Percentiles rank a stretch among this genome's conserved stretches.
Conservation (phyloP, 2,329 filamentous ascomycete genomes). For the Fusarium buxicola region DNA sequence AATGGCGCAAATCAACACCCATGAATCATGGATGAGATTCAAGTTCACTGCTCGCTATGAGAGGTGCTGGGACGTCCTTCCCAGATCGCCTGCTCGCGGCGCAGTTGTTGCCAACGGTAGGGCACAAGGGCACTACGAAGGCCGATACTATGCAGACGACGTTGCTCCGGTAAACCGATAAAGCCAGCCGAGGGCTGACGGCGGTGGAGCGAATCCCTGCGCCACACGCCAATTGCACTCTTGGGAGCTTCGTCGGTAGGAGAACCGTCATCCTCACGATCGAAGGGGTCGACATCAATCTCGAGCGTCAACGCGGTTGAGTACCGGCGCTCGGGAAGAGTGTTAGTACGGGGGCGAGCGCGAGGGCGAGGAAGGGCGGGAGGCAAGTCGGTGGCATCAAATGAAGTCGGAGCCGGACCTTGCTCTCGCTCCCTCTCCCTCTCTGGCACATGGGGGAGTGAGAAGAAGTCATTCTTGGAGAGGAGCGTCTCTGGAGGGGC, state of each 20-base stretch:
- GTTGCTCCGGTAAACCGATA: conserved; percentile 43
- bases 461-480: conserved; percentile 24
- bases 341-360: conserved; percentile 31
- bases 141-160: conserved; percentile 41
- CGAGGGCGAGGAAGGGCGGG: conserved; percentile 26
- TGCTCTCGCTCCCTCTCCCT: conserved; percentile 32
- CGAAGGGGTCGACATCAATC: conserved; percentile 30
- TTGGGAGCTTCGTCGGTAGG: conserved; percentile 37
- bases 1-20: conserved; percentile 4
- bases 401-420: conserved; percentile 23
- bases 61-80: conserved; percentile 43
- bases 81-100: conserved; percentile 35
- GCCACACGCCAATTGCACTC: conserved; percentile 34
- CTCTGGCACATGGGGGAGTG: conserved; percentile 14
- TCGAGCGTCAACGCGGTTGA: conserved; percentile 44
- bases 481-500: conserved; percentile 35
- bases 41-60: conserved; percentile 39
- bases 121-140: conserved; percentile 45
- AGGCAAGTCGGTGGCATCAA: conserved; percentile 29
- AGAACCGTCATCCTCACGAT: conserved; percentile 34
- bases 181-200: conserved; percentile 44
- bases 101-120: conserved; percentile 43
- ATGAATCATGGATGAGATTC: neutral
- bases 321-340: conserved; percentile 42
- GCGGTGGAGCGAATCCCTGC: conserved; percentile 27